phyloP scores from a whole-genome alignment of 2,329 filamentous ascomycete species.

The Teratosphaeria pseudoeucalypti region DNA sequence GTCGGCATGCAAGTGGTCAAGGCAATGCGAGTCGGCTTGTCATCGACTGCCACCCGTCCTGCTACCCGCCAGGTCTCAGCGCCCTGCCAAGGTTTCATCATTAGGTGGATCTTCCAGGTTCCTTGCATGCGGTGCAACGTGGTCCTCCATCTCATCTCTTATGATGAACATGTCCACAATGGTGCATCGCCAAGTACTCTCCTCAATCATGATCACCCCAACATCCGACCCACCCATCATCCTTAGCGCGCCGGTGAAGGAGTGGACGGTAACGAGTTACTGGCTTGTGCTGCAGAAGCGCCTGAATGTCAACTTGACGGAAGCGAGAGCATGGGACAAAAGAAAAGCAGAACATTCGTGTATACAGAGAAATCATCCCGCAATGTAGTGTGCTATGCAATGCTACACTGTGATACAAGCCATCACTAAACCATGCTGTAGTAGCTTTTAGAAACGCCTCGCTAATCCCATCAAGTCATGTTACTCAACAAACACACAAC shows the following conservation, averaged over 20 bases:
- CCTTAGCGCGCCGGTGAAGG: slow-evolving; percentile 20
- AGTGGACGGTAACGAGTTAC: slow-evolving; percentile 21
- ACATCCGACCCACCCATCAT: neutral
- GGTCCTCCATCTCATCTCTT: neutral
- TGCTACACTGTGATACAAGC: slow-evolving; percentile 3
- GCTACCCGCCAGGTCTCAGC: neutral
- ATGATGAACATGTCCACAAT: no score
- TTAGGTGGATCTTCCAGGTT: neutral
- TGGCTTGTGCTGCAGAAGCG: slow-evolving; percentile 28
- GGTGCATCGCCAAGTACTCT: neutral
- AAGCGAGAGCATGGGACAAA: no score
- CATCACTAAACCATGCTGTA: neutral
- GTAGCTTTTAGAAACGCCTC: neutral
- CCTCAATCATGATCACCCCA: neutral
- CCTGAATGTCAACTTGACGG: no score
- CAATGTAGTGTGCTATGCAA: neutral
- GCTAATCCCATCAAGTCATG: neutral
- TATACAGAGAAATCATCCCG: neutral
- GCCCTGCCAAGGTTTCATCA: neutral
- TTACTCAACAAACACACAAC: neutral
- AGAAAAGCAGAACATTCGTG: neutral
- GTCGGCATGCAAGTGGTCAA: neutral
- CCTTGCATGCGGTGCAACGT: neutral
- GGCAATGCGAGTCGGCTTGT: neutral
- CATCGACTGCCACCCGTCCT: neutral